These are phyloP conservation scores for Leptodermis oblonga DNA, from an alignment of 257 asterid species.

Conservation along the genomic window DNA sequence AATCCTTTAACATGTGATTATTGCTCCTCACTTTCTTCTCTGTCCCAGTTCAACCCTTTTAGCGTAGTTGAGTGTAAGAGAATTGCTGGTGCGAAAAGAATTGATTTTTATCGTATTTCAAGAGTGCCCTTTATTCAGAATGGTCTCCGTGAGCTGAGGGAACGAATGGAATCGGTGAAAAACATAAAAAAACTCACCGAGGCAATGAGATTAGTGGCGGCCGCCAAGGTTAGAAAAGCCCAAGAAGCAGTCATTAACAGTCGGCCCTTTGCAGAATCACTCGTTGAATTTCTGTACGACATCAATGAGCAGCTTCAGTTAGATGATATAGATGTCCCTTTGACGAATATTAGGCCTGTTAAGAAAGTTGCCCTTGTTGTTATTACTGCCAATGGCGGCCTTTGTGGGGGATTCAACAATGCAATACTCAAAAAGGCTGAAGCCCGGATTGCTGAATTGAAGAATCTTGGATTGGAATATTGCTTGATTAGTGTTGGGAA, in stretches of 20 bases:
- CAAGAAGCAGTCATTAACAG: slow-evolving; percentile 92
- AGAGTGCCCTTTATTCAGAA: slow-evolving; percentile 4
- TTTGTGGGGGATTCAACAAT: slow-evolving; percentile 86
- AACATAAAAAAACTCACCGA: slow-evolving; percentile 92
- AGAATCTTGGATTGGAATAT: slow-evolving; percentile 57
- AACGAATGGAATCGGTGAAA: slow-evolving; percentile 66
- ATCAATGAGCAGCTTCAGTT: slow-evolving; percentile 81
- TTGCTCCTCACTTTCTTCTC: slow-evolving; percentile 9
- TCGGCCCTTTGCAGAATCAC: slow-evolving; percentile 83
- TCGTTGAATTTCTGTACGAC: slow-evolving; percentile 82
- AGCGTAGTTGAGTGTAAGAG: background rate
- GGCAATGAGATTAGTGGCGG: slow-evolving; percentile 96
- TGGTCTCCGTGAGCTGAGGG: slow-evolving; percentile 72
- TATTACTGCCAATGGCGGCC: slow-evolving; percentile 89
- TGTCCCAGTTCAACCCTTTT: background rate
- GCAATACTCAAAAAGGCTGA: slow-evolving; percentile 63
- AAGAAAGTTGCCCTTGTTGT: slow-evolving; percentile 89
- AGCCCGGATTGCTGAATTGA: slow-evolving; percentile 53
- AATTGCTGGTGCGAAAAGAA: background rate
- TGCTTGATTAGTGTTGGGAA: slow-evolving; percentile 75
- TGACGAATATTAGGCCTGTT: slow-evolving; percentile 68
- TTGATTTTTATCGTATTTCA: slow-evolving; percentile 1
- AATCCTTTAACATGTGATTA: slow-evolving; percentile 13
- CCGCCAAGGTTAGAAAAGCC: slow-evolving; percentile 89
- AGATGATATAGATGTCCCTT: slow-evolving; percentile 70